Percentiles rank a stretch among this genome's conserved stretches.
These are phyloP conservation scores for Neurospora sp. DNA, from an alignment of 2,329 filamentous ascomycete species.

Conservation along the genomic window DNA sequence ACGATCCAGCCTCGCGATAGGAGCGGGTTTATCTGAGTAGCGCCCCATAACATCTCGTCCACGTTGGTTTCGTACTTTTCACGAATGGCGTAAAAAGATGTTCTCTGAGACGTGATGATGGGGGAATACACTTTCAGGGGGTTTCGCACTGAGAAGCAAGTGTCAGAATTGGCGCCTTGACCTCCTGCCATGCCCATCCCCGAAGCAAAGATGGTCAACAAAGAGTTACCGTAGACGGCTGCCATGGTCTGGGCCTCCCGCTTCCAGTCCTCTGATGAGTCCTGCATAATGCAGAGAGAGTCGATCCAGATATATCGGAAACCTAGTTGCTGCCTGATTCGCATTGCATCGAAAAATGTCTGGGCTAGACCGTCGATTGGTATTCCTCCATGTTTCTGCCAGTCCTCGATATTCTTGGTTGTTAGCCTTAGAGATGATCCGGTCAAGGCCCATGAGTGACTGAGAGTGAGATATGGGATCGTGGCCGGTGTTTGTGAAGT, in stretches of 20 bases:
- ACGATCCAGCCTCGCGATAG: conserved; percentile 19
- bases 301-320: conserved; percentile 11
- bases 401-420: background rate
- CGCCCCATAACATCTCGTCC: background rate
- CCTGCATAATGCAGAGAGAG: conserved; percentile 15
- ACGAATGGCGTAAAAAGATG: background rate
- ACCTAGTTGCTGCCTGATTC: conserved; percentile 1
- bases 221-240: conserved; percentile 3
- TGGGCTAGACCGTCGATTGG: background rate
- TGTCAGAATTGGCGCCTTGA: background rate
- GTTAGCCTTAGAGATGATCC: background rate
- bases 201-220: conserved; percentile 5
- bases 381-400: background rate
- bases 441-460: conserved; percentile 5
- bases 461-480: conserved; percentile 3
- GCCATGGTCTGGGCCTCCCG: conserved; percentile 7
- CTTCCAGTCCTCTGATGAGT: conserved; percentile 9
- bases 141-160: background rate
- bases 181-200: background rate
- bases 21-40: background rate
- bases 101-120: background rate
- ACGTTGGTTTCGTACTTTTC: background rate
- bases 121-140: background rate
- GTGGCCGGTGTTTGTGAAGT: background rate
- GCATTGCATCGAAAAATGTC: conserved; percentile 3